Evolutionary conservation across 257 asterid species (phyloP), one percentile per base, ranked within the genome.

Genomic region (Dorcoceras hygrometricum): DNA sequence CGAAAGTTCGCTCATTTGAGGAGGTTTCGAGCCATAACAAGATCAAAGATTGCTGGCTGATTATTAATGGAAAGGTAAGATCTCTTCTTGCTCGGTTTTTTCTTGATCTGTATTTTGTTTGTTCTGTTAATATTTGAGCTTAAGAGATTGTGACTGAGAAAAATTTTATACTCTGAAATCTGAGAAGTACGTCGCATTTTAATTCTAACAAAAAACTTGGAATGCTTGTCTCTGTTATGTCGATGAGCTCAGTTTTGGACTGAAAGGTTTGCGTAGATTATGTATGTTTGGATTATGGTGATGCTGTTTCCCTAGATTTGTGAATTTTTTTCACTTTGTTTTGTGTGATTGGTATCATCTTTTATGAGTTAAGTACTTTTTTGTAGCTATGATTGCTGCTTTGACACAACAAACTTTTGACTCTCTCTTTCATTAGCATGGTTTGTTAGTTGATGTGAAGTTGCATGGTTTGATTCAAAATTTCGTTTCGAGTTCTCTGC

Each of bases 41-140:
- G 81, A 81, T 73, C 18, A 84, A 89, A 76, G 98, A 91, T 78
- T 91, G 98, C 66, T 91, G 98, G 98, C 84, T 91, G 22, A 63
- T 91, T 60, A 85, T 91, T 57, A 59, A 69, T 25, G 98, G 98
- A 75, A 91, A 91, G 95, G 98, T 91, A 73, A 54, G 72, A 68
- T 80, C 73, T 50, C 46, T 56, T n/a, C 4, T 7, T 50, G 3
- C 5, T 24, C 10, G 12, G 16, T n/a, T 27, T 32, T 39, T 25
- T 43, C 25, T 23, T 19, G 46, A 32, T 67, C 32, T 60, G 25
- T 8, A 14, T 32, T 59, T 25, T 8, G 4, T 14, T n/a, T n/a
- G n/a, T n/a, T n/a, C n/a, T n/a, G n/a, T n/a, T n/a, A n/a, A n/a
- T n/a, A n/a, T n/a, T n/a, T n/a, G n/a, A n/a, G n/a, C n/a, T n/a